Evolutionary conservation across 768 basidiomycete species (phyloP), one percentile per base, ranked within the genome.

Genomic region (Mycena galopus): DNA sequence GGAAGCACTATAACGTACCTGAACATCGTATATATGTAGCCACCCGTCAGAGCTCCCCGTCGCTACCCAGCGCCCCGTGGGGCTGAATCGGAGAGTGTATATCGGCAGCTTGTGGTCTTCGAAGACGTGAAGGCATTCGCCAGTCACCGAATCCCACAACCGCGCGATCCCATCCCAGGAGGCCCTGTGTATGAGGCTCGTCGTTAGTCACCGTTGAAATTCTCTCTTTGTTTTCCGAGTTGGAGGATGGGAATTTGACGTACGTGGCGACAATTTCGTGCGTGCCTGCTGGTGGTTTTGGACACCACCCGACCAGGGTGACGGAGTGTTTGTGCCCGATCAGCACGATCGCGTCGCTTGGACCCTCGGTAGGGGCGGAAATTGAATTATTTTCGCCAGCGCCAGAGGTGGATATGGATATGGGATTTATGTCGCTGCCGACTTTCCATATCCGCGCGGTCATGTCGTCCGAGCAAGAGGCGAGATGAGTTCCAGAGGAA

Each of bases 141-240:
- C 95, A 0, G 92, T 92, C 53, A 88, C 86, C 3, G 91, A 89
- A 80, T 96, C 93, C 96, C 96, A 97, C 32, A 97, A 74, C 44
- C 94, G 90, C 5, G 93, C 89, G 1, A 94, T 93, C 16, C 85
- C 84, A 77, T 97, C 96, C 78, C 95, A 96, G 7, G 94, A 94
- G 11, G 92, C 89, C 8, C 94, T 96, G 75, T 44, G n/a, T n/a
- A n/a, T 47, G 21, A 21, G 21, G 21, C 6, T 23, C 5, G 60
- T 39, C 23, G 25, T 33, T 14, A 29, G 25, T 70, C 30, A 56
- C 21, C 32, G 32, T 35, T n/a, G 27, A 73, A 59, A 4, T n/a
- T n/a, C n/a, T n/a, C n/a, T n/a, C n/a, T n/a, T n/a, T n/a, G n/a
- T n/a, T n/a, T n/a, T n/a, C n/a, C n/a, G n/a, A n/a, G n/a, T n/a